Evolutionary conservation across 306 rosid genomes (phyloP).

Genomic region (Alnus glutinosa): DNA sequence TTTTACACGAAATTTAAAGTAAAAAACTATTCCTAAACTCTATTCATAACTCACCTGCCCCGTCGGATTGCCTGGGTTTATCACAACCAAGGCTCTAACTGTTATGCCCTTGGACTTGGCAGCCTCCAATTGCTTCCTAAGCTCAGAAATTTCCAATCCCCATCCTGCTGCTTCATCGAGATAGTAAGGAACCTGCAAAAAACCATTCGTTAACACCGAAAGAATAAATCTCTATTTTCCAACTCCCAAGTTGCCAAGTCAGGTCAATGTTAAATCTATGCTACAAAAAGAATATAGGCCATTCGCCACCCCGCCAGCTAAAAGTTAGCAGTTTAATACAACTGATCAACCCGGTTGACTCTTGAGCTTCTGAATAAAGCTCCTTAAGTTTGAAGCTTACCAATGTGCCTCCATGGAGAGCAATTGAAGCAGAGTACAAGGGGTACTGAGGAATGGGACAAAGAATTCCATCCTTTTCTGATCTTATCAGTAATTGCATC

Average conservation of each 20-base stretch:
- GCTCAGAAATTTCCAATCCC: conserved; percentile 74
- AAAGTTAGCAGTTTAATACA: neutral
- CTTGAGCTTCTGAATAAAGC: neutral
- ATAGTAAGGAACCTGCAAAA: conserved; percentile 80
- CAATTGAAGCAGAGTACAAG: conserved; percentile 88
- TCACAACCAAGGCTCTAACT: conserved; percentile 91
- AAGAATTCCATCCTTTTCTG: conserved; percentile 77
- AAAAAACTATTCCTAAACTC: conserved; percentile 9
- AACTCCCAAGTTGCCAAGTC: conserved; percentile 7
- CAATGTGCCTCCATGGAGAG: conserved; percentile 87
- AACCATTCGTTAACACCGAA: conserved; percentile 22
- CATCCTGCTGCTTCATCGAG: conserved; percentile 83
- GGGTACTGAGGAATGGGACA: conserved; percentile 97
- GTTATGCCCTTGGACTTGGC: conserved; percentile 80
- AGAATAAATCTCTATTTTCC: conserved; percentile 5
- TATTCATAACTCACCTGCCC: conserved; percentile 69
- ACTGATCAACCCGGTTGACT: neutral
- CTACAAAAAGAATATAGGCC: neutral
- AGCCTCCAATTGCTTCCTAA: conserved; percentile 68
- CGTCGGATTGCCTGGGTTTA: conserved; percentile 96
- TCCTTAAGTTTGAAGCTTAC: conserved; percentile 39
- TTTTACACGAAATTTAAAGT: neutral
- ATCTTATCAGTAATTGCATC: conserved; percentile 82
- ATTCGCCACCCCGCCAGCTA: conserved; percentile 4
- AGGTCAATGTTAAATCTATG: neutral